Conservation (phyloP, 2,329 filamentous ascomycete species). For the Talaromyces sp. region DNA sequence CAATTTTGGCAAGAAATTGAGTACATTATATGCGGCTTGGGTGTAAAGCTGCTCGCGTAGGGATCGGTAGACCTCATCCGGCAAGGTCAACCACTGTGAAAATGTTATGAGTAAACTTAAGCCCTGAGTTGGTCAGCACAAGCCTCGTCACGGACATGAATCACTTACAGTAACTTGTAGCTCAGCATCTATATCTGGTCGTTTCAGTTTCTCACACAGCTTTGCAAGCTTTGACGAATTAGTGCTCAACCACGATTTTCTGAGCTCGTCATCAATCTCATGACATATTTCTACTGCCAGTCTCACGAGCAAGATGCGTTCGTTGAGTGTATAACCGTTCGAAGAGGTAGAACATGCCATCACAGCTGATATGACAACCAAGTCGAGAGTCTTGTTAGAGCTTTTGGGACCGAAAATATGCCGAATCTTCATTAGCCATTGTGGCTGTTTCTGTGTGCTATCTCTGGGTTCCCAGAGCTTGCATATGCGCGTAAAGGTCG, state of each 20-base stretch:
- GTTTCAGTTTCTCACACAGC: slow-evolving; percentile 36
- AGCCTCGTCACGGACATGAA: neutral
- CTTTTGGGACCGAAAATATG: slow-evolving; percentile 41
- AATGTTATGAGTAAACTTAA: slow-evolving; percentile 31
- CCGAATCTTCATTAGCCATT: slow-evolving; percentile 35
- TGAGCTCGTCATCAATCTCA: slow-evolving; percentile 32
- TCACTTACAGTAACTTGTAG: slow-evolving; percentile 35
- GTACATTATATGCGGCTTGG: slow-evolving; percentile 22
- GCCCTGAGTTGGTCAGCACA: slow-evolving; percentile 26
- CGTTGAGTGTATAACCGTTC: slow-evolving; percentile 24
- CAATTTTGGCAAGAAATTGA: slow-evolving; percentile 25
- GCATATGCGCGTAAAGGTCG: slow-evolving; percentile 37
- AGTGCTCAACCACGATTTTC: slow-evolving; percentile 31
- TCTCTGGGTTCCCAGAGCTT: slow-evolving; percentile 19
- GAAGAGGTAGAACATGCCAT: slow-evolving; percentile 39
- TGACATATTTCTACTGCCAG: slow-evolving; percentile 37
- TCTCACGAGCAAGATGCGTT: slow-evolving; percentile 35
- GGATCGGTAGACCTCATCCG: slow-evolving; percentile 27
- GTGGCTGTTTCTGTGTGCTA: slow-evolving; percentile 21
- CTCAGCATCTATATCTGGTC: slow-evolving; percentile 27
- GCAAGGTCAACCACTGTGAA: slow-evolving; percentile 24
- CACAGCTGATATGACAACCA: slow-evolving; percentile 40
- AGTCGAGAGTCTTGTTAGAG: slow-evolving; percentile 39
- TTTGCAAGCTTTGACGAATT: slow-evolving; percentile 36
- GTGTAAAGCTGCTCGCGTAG: slow-evolving; percentile 28